Conservation (phyloP, 176 grass and related monocot genomes). For the Eragrostis nindensis region DNA sequence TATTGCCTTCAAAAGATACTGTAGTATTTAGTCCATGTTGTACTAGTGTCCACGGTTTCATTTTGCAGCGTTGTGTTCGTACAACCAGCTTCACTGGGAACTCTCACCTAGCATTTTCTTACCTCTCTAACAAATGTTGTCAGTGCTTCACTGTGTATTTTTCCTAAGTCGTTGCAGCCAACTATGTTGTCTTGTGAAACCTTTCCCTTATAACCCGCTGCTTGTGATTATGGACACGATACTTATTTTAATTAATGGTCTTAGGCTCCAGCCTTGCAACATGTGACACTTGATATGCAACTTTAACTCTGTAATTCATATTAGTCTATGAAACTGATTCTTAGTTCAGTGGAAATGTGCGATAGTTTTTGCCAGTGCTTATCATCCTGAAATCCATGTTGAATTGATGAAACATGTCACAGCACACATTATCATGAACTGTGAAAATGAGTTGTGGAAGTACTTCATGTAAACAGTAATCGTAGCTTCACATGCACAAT, state of each 20-base stretch:
- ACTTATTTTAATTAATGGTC: no score
- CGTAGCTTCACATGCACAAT: no score
- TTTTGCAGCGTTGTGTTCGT: neutral
- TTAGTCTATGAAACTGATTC: neutral
- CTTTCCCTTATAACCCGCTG: neutral
- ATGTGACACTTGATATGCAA: neutral
- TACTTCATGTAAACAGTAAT: neutral
- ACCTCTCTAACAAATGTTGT: neutral
- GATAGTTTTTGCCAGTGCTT: neutral
- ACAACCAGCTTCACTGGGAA: neutral
- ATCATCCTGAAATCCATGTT: neutral
- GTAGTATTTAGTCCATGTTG: neutral
- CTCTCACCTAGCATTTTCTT: neutral
- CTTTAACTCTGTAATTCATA: neutral
- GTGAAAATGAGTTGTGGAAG: conserved; percentile 2
- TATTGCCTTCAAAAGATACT: neutral
- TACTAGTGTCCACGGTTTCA: neutral
- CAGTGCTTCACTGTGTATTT: neutral
- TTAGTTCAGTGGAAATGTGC: neutral
- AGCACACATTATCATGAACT: neutral
- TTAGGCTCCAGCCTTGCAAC: conserved; percentile 7
- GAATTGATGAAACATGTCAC: neutral
- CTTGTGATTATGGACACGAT: neutral
- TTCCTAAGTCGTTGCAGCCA: neutral
- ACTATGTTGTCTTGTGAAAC: neutral